Percentiles rank a stretch among this genome's conserved stretches.
phyloP scores from a whole-genome alignment of 768 basidiomycete species.

The Suillus tomentosus region DNA sequence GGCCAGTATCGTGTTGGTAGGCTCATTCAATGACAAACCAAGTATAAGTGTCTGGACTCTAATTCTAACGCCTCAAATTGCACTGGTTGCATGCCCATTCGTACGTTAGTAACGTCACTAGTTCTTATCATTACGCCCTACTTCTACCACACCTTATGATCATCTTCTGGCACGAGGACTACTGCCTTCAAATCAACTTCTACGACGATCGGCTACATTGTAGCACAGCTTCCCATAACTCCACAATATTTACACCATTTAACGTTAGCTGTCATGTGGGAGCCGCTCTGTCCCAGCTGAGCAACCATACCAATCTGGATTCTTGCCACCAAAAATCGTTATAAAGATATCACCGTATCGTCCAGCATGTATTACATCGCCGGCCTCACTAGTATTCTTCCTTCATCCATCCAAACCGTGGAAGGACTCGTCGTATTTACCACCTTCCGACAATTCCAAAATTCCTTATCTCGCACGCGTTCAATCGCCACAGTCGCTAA shows the following conservation, averaged over 20 bases:
- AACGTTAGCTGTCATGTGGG: too few relatives aligned
- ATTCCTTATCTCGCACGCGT: constrained; percentile 17
- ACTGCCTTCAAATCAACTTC: neutral
- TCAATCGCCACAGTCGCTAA: constrained; percentile 4
- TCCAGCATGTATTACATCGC: constrained; percentile 24
- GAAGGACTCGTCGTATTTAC: constrained; percentile 29
- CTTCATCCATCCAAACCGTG: constrained; percentile 17
- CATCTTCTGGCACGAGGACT: neutral
- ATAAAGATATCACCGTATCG: neutral
- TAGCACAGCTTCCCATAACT: neutral
- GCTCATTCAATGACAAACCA: too few relatives aligned
- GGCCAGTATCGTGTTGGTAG: neutral
- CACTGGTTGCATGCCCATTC: neutral
- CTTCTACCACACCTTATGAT: neutral
- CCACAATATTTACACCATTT: too few relatives aligned
- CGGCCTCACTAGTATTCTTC: constrained; percentile 19
- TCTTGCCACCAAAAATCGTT: too few relatives aligned
- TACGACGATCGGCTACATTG: neutral
- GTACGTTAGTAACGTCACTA: neutral
- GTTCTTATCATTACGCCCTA: neutral
- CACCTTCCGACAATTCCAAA: constrained; percentile 28
- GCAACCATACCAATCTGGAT: too few relatives aligned
- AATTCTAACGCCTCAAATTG: neutral
- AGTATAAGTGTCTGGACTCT: neutral
- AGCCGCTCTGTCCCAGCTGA: too few relatives aligned